Conservation (phyloP, 495 filamentous ascomycete genomes). For the Penicillium egyptiacum region DNA sequence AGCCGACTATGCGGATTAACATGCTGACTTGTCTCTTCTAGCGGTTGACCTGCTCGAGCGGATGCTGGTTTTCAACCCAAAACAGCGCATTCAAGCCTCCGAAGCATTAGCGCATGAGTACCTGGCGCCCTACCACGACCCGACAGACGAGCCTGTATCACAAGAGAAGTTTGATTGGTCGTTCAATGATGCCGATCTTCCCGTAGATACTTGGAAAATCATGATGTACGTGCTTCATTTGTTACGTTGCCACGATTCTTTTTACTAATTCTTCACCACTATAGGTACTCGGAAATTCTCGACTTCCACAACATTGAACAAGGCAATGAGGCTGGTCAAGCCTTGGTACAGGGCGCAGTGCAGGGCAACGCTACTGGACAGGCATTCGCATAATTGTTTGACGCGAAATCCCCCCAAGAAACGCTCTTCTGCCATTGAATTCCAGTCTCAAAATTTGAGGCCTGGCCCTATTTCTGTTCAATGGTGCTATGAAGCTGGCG, state of each 20-base stretch:
- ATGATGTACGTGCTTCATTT: constrained; percentile 74
- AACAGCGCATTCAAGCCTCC: constrained; percentile 81
- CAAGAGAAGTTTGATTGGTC: constrained; percentile 99
- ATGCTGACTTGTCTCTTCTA: constrained; percentile 35
- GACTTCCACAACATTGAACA: constrained; percentile 97
- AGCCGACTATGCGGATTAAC: not conserved
- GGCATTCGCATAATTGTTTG: constrained; percentile 32
- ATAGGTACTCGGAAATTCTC: constrained; percentile 97
- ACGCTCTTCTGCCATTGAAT: constrained; percentile 6
- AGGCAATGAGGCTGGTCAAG: constrained; percentile 39
- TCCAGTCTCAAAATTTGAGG: constrained; percentile 4
- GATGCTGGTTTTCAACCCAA: constrained; percentile 97
- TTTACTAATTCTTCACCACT: constrained; percentile 20
- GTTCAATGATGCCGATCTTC: constrained; percentile 98
- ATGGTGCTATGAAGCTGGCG: constrained; percentile 22
- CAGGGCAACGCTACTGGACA: constrained; percentile 31
- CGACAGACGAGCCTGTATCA: constrained; percentile 90
- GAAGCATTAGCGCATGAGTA: constrained; percentile 89
- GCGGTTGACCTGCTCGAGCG: constrained; percentile 91
- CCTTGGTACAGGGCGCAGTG: constrained; percentile 35
- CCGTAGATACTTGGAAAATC: constrained; percentile 99
- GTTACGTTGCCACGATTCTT: not conserved
- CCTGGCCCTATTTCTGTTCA: constrained; percentile 13
- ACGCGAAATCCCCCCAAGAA: not conserved
- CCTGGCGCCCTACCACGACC: constrained; percentile 94